Evolutionary conservation across 2,329 filamentous ascomycete genomes (phyloP), one percentile per base, ranked within the genome.

Genomic region (Epichloe brachyelytri): DNA sequence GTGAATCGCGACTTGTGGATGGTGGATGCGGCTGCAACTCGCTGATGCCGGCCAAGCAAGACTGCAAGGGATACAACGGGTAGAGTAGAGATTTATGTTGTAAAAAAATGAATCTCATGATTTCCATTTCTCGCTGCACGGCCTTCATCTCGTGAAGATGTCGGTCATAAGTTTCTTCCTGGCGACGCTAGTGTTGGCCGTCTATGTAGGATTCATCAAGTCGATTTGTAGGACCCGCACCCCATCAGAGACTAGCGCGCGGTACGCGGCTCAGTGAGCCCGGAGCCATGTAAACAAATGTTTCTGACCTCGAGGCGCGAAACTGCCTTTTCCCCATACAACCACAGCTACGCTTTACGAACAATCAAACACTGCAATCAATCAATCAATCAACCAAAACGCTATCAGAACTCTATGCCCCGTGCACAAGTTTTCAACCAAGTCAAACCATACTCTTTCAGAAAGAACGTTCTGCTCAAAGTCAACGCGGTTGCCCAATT

Each of bases 401-500:
- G 43, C 48, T 48, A 46, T 40, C 17, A 33, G 17, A 50, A 39
- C 40, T 40, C 48, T 43, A 53, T 53, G 51, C 51, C 45, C 36
- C 19, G 45, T 47, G 51, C 51, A 47, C 43, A 39, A 36, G 34
- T 36, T 34, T 15, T 44, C 22, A 38, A 38, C 5, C 17, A 5
- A n/a, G 38, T 19, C 22, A 22, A 43, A 17, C 20, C 38, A 22
- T 43, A 44, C 40, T n/a, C n/a, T 49, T 49, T 51, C 12, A 17
- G 36, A 46, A 51, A 43, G 38, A 49, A 44, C 43, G 33, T 19
- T 22, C 46, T 48, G 43, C 33, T 10, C 22, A 19, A 40, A 45
- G 22, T 26, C 49, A 48, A 51, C 52, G 52, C 52, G 46, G 41
- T 46, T 51, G 46, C 49, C 52, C 49, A 5, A 34, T 34, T 51